Percentiles rank a stretch among this genome's conserved stretches.
Conservation (phyloP, 306 rosid species). For the Fragaria iinumae region DNA sequence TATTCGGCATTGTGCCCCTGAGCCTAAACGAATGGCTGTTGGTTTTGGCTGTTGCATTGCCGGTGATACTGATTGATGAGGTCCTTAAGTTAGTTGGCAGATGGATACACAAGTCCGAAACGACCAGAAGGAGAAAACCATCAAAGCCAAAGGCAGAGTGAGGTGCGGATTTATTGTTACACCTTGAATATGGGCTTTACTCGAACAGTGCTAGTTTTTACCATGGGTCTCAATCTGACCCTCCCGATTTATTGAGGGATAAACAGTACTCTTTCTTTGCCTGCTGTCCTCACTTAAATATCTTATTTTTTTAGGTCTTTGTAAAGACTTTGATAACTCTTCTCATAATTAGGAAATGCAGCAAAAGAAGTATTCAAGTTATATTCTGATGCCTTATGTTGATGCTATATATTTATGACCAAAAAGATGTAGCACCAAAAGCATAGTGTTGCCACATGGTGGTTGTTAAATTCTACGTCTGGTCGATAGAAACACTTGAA, state of each 20-base stretch:
- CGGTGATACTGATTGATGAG: slow-evolving; percentile 39
- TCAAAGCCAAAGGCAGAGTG: slow-evolving; percentile 64
- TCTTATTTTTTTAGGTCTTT: slow-evolving; percentile 14
- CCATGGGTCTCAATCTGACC: slow-evolving; percentile 40
- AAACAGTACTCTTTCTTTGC: slow-evolving; percentile 1
- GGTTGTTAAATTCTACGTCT: too few relatives aligned
- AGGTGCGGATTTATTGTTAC: not conserved
- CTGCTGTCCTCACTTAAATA: slow-evolving; percentile 27
- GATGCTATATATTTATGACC: too few relatives aligned
- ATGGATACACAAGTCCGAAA: slow-evolving; percentile 30
- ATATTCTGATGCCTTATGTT: not conserved
- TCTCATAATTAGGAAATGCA: slow-evolving; percentile 1
- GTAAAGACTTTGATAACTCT: not conserved
- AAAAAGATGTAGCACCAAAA: too few relatives aligned
- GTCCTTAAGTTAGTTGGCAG: slow-evolving; percentile 39
- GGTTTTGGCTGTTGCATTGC: slow-evolving; percentile 40
- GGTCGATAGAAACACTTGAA: too few relatives aligned
- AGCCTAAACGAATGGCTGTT: slow-evolving; percentile 44
- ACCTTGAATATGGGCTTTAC: not conserved
- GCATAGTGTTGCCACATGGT: too few relatives aligned
- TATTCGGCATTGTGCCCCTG: slow-evolving; percentile 77
- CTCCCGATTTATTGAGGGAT: slow-evolving; percentile 43
- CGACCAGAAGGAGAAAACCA: slow-evolving; percentile 30
- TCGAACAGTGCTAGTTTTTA: not conserved
- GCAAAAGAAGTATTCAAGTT: not conserved